Evolutionary conservation across 805 yeast genomes (phyloP).

Genomic region (Yarrowia phangngaensis): DNA sequence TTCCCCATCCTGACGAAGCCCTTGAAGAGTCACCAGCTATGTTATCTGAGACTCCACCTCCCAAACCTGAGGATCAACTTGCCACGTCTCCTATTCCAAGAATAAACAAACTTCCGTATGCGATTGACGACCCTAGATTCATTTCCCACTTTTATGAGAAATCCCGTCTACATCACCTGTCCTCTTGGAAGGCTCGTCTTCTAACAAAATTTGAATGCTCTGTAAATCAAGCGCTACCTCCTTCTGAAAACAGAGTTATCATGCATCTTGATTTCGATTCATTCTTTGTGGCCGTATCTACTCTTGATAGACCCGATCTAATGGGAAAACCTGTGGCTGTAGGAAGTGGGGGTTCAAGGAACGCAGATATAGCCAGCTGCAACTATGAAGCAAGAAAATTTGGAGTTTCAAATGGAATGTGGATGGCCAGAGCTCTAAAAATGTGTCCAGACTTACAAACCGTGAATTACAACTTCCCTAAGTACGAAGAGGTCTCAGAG

Average conservation of each 20-base stretch:
- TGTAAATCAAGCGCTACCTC: constrained; percentile 39
- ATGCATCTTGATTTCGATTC: constrained; percentile 91
- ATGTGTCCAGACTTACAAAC: constrained; percentile 64
- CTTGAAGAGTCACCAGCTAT: too few species aligned
- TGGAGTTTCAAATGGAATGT: constrained; percentile 88
- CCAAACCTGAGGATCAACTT: neutral
- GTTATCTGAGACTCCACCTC: neutral
- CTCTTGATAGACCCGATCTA: constrained; percentile 52
- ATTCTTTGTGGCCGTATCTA: constrained; percentile 84
- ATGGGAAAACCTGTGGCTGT: constrained; percentile 62
- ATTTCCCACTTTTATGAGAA: constrained; percentile 66
- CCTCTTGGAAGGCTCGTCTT: constrained; percentile 79
- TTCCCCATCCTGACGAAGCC: too few species aligned
- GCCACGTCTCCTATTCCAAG: neutral
- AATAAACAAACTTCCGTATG: constrained; percentile 11
- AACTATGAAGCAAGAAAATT: constrained; percentile 77
- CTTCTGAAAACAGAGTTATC: constrained; percentile 39
- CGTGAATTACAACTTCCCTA: constrained; percentile 68
- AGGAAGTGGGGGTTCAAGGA: constrained; percentile 40
- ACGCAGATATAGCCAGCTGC: constrained; percentile 85
- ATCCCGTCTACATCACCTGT: constrained; percentile 83
- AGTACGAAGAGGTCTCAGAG: constrained; percentile 63
- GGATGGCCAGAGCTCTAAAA: constrained; percentile 64
- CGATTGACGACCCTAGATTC: constrained; percentile 59
- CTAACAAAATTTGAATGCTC: constrained; percentile 54